These are phyloP conservation scores for Fragosphaeria purpurea DNA, from an alignment of 2,329 filamentous ascomycete genomes.

Conservation along the genomic window DNA sequence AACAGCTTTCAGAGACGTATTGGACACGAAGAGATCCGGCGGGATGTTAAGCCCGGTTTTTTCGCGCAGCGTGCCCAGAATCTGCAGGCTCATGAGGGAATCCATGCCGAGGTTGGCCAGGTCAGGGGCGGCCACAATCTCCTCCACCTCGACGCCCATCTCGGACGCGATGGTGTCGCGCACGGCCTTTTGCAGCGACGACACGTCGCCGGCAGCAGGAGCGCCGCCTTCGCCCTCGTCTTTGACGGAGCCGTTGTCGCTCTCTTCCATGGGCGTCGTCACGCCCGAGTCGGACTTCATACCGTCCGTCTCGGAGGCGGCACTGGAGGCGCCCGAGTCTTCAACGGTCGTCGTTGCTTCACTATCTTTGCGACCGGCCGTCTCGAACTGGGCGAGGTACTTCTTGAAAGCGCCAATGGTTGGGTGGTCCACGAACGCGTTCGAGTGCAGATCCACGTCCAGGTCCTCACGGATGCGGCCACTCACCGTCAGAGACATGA, in stretches of 20 bases:
- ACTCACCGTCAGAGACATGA: slow-evolving; percentile 49
- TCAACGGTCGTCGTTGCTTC: slow-evolving; percentile 13
- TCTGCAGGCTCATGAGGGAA: slow-evolving; percentile 47
- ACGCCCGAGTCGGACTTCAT: slow-evolving; percentile 38
- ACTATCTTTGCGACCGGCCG: slow-evolving; percentile 16
- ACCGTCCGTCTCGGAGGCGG: slow-evolving; percentile 35
- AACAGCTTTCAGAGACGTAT: slow-evolving; percentile 54
- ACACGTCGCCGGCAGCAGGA: slow-evolving; percentile 29
- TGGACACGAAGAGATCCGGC: slow-evolving; percentile 50
- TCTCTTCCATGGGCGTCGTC: slow-evolving; percentile 44
- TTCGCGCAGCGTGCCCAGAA: slow-evolving; percentile 44
- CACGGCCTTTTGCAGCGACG: slow-evolving; percentile 37
- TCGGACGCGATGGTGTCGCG: slow-evolving; percentile 60
- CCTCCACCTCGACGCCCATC: slow-evolving; percentile 60
- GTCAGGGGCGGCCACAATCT: slow-evolving; percentile 44
- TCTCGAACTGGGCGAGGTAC: slow-evolving; percentile 31
- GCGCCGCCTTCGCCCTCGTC: slow-evolving; percentile 21
- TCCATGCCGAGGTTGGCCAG: slow-evolving; percentile 50
- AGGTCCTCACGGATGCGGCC: slow-evolving; percentile 49
- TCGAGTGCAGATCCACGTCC: slow-evolving; percentile 42
- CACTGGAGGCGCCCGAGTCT: slow-evolving; percentile 26
- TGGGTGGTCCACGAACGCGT: slow-evolving; percentile 43
- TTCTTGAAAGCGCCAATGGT: slow-evolving; percentile 44
- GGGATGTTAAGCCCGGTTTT: slow-evolving; percentile 44
- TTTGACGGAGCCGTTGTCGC: slow-evolving; percentile 38